Evolutionary conservation across 1,284 basidiomycete genomes (phyloP).

Genomic region (Tilletia indica): DNA sequence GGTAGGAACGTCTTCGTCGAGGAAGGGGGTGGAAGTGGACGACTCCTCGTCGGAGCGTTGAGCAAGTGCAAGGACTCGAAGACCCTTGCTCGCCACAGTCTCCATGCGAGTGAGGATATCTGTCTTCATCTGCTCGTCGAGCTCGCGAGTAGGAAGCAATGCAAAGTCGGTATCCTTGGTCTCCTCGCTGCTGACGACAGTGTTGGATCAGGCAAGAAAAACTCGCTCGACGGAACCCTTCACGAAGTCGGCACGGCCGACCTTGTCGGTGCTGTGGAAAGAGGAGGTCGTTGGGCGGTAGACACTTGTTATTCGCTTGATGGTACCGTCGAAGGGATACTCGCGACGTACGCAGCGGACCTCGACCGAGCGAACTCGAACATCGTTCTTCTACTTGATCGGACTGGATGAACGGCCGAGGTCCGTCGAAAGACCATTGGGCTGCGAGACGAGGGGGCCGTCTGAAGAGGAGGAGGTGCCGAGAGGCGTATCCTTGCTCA

Average conservation of each 20-base stretch:
- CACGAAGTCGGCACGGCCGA: slow-evolving; percentile 41
- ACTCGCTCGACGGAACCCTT: slow-evolving; percentile 54
- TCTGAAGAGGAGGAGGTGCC: neutral
- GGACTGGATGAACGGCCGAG: slow-evolving; percentile 1
- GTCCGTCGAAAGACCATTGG: no score
- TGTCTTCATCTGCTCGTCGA: slow-evolving; percentile 38
- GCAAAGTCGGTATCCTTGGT: neutral
- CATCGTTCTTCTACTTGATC: slow-evolving; percentile 7
- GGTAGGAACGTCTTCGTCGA: slow-evolving; percentile 31
- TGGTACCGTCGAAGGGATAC: slow-evolving; percentile 51
- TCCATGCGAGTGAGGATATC: slow-evolving; percentile 49
- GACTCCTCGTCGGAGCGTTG: slow-evolving; percentile 33
- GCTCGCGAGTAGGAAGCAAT: slow-evolving; percentile 9
- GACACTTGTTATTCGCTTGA: slow-evolving; percentile 52
- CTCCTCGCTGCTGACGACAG: neutral
- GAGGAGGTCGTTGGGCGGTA: slow-evolving; percentile 22
- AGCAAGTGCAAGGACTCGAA: slow-evolving; percentile 52
- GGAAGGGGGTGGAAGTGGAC: neutral
- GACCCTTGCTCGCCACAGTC: slow-evolving; percentile 44
- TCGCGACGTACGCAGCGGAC: slow-evolving; percentile 33
- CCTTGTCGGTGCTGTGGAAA: slow-evolving; percentile 16
- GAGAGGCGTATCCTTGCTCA: slow-evolving; percentile 9
- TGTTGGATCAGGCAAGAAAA: slow-evolving; percentile 42
- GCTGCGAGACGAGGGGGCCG: no score
- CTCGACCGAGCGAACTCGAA: slow-evolving; percentile 26